Evolutionary conservation across 345 rosid species (phyloP), one percentile per base, ranked within the genome.

Genomic region (Camelina laxa): DNA sequence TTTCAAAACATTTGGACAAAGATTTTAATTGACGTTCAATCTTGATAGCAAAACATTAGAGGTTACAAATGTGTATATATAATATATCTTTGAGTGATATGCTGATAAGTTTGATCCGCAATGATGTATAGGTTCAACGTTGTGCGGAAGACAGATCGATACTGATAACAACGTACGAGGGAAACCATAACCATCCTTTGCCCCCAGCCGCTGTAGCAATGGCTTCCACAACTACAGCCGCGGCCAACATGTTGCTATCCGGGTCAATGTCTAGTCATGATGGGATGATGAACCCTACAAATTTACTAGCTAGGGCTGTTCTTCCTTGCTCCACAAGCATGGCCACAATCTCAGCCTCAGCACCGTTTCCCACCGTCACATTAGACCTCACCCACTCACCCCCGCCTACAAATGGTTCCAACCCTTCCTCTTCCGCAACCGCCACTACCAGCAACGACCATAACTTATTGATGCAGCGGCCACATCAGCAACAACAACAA

Each of bases 271-370:
- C 98, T 6, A 95, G 98, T 73, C 86, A 88, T 9, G 99, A 95
- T 8, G 93, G 93, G 1, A 67, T 92, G 48, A 89, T 90, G 97
- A 95, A 90, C 74, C 91, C 89, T 12, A 88, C 90, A 6, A 95
- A 89, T 75, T 74, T 95, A 67, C 81, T 92, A 41, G 96, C 98
- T 1, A 85, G 96, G 72, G 94, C 98, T 7, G 88, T 90, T 47
- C 90, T 90, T 39, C 99, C 99, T 41, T 82, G 90, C 76, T 90
- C 98, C 4, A 82, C 99, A 63, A 89, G 84, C 74, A 76, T 92
- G 98, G 99, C 98, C 1, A 92, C 99, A 0, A 90, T 95, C 78
- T 95, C 98, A 69, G 99, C 98, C 54, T 95, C 99, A 0, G 98
- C 98, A 0, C 98, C 98, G 9, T 95, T 95, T 72, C 99, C 99